phyloP scores from a whole-genome alignment of 73 alveolate species.

The Paramecium primaurelia region DNA sequence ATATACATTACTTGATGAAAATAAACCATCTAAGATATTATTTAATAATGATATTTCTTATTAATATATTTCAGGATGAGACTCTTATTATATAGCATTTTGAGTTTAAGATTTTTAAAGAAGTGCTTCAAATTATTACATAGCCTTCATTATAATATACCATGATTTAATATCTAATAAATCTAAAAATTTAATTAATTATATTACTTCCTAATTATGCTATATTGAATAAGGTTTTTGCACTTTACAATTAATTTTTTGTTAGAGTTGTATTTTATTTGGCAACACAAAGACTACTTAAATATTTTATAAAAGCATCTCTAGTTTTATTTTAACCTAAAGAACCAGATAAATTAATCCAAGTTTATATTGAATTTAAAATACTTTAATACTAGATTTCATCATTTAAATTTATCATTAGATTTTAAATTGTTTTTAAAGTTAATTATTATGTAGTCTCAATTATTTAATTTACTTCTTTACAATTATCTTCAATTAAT shows the following conservation, averaged over 20 bases:
- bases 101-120: background rate
- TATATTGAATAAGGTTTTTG: constrained; percentile 20
- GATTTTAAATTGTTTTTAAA: background rate
- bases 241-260: background rate
- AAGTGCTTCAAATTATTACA: background rate
- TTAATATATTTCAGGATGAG: background rate
- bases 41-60: background rate
- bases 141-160: constrained; percentile 26
- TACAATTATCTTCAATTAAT: background rate
- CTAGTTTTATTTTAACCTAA: constrained; percentile 9
- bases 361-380: background rate
- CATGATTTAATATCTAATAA: constrained; percentile 28
- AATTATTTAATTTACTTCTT: background rate
- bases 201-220: constrained; percentile 9
- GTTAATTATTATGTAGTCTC: background rate
- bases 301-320: background rate
- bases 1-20: background rate
- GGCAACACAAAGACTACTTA: background rate
- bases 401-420: background rate
- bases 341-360: constrained; percentile 21
- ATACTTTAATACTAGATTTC: background rate
- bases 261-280: background rate
- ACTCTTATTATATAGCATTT: background rate
- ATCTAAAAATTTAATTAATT: background rate
- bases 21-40: background rate